Conservation (phyloP, 805 yeast species). For the Starmerella riodocensis region DNA sequence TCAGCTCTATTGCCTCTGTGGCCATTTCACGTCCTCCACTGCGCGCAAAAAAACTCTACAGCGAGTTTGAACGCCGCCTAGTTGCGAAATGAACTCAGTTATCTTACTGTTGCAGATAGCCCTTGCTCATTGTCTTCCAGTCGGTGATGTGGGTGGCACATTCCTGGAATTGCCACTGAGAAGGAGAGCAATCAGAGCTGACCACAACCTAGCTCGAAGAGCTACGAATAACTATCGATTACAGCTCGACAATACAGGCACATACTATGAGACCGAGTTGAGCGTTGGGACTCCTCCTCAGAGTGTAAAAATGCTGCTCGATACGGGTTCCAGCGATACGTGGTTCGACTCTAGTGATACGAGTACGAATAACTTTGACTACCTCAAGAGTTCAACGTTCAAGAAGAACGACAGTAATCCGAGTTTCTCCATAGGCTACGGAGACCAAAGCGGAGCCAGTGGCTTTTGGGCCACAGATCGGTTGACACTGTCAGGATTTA, state of each 20-base stretch:
- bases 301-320: neutral
- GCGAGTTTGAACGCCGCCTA: too few relatives aligned
- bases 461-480: conserved; percentile 44
- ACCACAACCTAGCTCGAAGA: neutral
- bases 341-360: conserved; percentile 3
- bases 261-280: neutral
- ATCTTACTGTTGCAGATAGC: too few relatives aligned
- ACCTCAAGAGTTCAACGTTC: conserved; percentile 19
- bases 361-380: conserved; percentile 12
- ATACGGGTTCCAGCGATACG: conserved; percentile 11
- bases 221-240: too few relatives aligned
- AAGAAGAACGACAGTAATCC: conserved; percentile 5
- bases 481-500: conserved; percentile 37
- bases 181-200: too few relatives aligned
- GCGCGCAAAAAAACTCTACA: too few relatives aligned
- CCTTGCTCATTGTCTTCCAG: too few relatives aligned
- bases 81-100: too few relatives aligned
- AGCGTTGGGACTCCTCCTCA: neutral
- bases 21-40: too few relatives aligned
- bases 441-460: conserved; percentile 28
- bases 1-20: too few relatives aligned
- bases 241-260: neutral
- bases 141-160: too few relatives aligned
- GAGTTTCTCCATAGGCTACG: conserved; percentile 22
- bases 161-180: too few relatives aligned